A percentile compares a stretch with the other conserved stretches of the same genome.
phyloP scores from a whole-genome alignment of 345 rosid genomes.

The Trapa bicornis region DNA sequence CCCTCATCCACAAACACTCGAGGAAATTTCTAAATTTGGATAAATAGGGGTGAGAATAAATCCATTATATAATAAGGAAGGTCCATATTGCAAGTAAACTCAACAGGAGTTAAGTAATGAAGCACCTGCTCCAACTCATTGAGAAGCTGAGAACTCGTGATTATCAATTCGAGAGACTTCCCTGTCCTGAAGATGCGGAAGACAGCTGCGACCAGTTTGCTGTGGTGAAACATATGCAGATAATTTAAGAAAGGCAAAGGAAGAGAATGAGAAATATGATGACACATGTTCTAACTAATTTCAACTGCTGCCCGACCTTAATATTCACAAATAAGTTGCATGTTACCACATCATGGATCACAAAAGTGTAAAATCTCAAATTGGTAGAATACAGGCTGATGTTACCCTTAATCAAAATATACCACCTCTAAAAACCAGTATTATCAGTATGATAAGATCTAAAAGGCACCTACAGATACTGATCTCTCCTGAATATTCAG shows the following conservation, averaged over 20 bases:
- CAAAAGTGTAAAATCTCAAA: neutral
- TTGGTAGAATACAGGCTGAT: neutral
- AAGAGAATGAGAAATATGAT: neutral
- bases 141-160: constrained; percentile 64
- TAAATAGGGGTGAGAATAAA: neutral
- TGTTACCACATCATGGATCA: neutral
- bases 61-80: neutral
- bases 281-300: neutral
- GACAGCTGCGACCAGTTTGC: constrained; percentile 66
- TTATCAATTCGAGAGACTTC: constrained; percentile 47
- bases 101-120: neutral
- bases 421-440: neutral
- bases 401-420: neutral
- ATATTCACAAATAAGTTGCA: neutral
- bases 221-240: constrained; percentile 10
- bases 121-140: constrained; percentile 50
- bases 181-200: constrained; percentile 52
- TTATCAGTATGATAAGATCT: neutral
- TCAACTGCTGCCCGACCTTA: neutral
- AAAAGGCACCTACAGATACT: neutral
- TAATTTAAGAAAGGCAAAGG: neutral
- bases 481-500: neutral
- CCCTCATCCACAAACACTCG: constrained; percentile 9
- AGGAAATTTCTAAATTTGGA: constrained; percentile 36
- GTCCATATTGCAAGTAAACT: neutral